Evolutionary conservation across 345 rosid species (phyloP).

Genomic region (Fremontodendron californicum): DNA sequence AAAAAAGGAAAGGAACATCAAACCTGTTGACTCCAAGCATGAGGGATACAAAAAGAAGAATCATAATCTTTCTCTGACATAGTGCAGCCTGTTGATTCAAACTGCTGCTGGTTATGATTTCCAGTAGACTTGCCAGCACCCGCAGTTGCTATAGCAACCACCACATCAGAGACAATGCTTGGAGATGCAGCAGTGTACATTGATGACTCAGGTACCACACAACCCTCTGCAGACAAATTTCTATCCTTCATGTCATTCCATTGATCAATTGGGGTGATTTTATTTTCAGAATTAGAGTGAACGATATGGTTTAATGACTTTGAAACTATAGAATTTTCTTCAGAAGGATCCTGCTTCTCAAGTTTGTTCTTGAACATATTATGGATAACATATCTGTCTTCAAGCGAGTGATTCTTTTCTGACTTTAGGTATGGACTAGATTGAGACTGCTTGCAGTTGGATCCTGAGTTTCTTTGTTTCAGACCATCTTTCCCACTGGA

Average conservation of each 20-base stretch:
- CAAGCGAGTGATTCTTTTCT: neutral
- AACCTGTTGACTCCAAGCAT: slow-evolving; percentile 33
- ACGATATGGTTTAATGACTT: slow-evolving; percentile 4
- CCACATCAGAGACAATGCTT: neutral
- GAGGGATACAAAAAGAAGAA: slow-evolving; percentile 8
- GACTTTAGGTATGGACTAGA: neutral
- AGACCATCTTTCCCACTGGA: slow-evolving; percentile 14
- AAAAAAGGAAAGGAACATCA: slow-evolving; percentile 9
- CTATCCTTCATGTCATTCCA: neutral
- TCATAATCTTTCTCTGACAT: slow-evolving; percentile 5
- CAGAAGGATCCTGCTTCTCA: slow-evolving; percentile 15
- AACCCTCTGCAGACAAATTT: neutral
- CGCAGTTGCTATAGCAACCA: slow-evolving; percentile 1
- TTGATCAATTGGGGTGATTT: neutral
- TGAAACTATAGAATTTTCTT: neutral
- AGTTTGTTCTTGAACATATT: slow-evolving; percentile 12
- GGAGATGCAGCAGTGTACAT: neutral
- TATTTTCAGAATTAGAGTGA: slow-evolving; percentile 6
- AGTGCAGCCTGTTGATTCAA: neutral
- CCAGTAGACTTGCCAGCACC: slow-evolving; percentile 9
- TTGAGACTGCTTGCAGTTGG: slow-evolving; percentile 11
- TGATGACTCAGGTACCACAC: neutral
- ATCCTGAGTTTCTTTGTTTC: slow-evolving; percentile 8
- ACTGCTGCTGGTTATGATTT: slow-evolving; percentile 16
- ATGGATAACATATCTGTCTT: neutral